Evolutionary conservation across 2,329 filamentous ascomycete genomes (phyloP).

Genomic region (Penicillium sclerotigenum): DNA sequence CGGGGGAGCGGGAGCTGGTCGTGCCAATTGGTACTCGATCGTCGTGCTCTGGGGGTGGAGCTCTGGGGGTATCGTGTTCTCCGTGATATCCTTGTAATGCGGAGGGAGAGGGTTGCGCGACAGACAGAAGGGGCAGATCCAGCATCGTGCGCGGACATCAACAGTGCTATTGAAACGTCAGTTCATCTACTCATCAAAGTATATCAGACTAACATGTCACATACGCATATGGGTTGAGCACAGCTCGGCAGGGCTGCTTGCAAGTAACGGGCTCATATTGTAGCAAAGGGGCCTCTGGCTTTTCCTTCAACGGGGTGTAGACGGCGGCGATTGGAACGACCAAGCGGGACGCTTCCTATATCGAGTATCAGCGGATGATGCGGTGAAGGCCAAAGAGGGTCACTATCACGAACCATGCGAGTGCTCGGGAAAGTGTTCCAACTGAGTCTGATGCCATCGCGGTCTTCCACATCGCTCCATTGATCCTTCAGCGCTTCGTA

Average conservation of each 20-base stretch:
- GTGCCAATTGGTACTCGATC: conserved; percentile 62
- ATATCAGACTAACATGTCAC: conserved; percentile 23
- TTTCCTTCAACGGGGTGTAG: conserved; percentile 95
- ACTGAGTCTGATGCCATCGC: conserved; percentile 90
- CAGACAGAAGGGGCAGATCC: conserved; percentile 68
- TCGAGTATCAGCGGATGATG: conserved; percentile 30
- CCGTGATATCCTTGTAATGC: conserved; percentile 68
- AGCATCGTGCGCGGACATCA: conserved; percentile 63
- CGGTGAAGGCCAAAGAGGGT: conserved; percentile 9
- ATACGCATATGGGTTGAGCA: conserved; percentile 95
- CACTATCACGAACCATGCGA: conserved; percentile 69
- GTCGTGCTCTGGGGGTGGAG: conserved; percentile 64
- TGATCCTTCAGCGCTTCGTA: conserved; percentile 92
- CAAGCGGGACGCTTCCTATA: conserved; percentile 83
- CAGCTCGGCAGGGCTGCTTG: conserved; percentile 91
- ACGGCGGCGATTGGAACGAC: conserved; percentile 95
- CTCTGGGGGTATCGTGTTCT: conserved; percentile 63
- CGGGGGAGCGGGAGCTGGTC: conserved; percentile 62
- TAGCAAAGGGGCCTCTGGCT: conserved; percentile 77
- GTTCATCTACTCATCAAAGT: conserved; percentile 15
- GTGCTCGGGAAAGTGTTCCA: conserved; percentile 99
- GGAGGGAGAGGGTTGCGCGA: conserved; percentile 63
- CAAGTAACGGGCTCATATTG: conserved; percentile 97
- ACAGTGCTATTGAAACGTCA: conserved; percentile 51
- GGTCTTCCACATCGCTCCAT: conserved; percentile 94